phyloP scores from a whole-genome alignment of 306 rosid genomes.

The Oxytropis ochrocephala region DNA sequence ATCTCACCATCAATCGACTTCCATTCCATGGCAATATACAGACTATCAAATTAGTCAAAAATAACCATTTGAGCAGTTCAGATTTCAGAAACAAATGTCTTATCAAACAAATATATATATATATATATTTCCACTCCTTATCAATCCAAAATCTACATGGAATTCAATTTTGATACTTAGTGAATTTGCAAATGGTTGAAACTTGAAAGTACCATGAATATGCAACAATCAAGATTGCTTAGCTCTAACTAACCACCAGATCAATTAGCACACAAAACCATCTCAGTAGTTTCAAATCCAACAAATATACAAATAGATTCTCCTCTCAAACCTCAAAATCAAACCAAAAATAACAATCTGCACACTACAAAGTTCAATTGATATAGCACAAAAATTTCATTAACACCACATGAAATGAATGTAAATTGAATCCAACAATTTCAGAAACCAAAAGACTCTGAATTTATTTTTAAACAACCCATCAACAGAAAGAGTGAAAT shows the following conservation, averaged over 20 bases:
- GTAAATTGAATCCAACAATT: not conserved
- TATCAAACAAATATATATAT: not conserved
- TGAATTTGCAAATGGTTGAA: not conserved
- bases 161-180: not conserved
- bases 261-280: not conserved
- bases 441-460: not conserved
- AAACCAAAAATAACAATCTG: not conserved
- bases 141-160: not conserved
- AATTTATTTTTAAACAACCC: not conserved
- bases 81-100: not conserved
- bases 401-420: not conserved
- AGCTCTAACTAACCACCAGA: not conserved
- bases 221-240: not conserved
- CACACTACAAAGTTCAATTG: not conserved
- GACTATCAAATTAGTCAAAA: not conserved
- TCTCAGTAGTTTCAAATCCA: not conserved
- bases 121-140: not conserved
- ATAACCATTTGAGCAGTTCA: not conserved
- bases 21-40: not conserved
- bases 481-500: not conserved
- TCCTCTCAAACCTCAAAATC: not conserved
- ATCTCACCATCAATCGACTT: constrained; percentile 3
- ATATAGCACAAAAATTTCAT: not conserved
- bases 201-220: not conserved
- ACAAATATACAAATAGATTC: not conserved